These are phyloP conservation scores for Chytriomyces confervae DNA, from an alignment of 192 early-diverging fungal genomes.

Conservation along the genomic window DNA sequence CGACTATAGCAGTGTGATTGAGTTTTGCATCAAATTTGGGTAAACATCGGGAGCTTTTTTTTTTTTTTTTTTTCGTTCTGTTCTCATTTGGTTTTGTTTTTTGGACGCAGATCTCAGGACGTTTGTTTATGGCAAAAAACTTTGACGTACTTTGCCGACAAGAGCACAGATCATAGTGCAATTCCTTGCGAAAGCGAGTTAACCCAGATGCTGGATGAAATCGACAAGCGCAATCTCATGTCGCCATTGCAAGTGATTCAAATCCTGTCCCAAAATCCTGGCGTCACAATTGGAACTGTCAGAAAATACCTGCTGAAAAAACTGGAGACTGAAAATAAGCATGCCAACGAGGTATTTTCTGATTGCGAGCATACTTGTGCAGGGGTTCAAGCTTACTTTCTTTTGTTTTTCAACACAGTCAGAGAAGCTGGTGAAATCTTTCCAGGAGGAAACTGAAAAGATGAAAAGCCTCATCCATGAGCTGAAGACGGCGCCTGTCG, in stretches of 20 bases:
- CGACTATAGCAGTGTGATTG: slow-evolving; percentile 48
- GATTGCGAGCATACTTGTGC: neutral
- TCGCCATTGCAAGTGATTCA: slow-evolving; percentile 91
- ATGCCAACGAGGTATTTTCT: slow-evolving; percentile 59
- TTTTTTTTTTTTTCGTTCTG: slow-evolving; percentile 8
- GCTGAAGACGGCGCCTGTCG: slow-evolving; percentile 64
- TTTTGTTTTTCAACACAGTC: slow-evolving; percentile 44
- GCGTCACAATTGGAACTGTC: slow-evolving; percentile 87
- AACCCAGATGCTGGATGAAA: slow-evolving; percentile 71
- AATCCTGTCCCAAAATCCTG: slow-evolving; percentile 75
- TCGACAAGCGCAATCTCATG: slow-evolving; percentile 84
- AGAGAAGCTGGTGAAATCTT: slow-evolving; percentile 72
- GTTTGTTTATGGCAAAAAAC: slow-evolving; percentile 55
- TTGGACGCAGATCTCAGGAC: slow-evolving; percentile 43
- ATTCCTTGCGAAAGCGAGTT: slow-evolving; percentile 36
- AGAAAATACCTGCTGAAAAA: slow-evolving; percentile 81
- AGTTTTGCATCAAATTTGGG: slow-evolving; percentile 57
- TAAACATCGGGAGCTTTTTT: slow-evolving; percentile 20
- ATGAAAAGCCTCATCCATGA: slow-evolving; percentile 83
- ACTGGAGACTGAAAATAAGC: slow-evolving; percentile 73
- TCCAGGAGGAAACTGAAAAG: slow-evolving; percentile 78
- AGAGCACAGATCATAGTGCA: slow-evolving; percentile 22
- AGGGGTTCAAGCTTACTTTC: neutral
- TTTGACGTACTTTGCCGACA: slow-evolving; percentile 53
- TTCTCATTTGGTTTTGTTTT: slow-evolving; percentile 13